Evolutionary conservation across 306 rosid genomes (phyloP).

Genomic region (Psophocarpus tetragonolobus): DNA sequence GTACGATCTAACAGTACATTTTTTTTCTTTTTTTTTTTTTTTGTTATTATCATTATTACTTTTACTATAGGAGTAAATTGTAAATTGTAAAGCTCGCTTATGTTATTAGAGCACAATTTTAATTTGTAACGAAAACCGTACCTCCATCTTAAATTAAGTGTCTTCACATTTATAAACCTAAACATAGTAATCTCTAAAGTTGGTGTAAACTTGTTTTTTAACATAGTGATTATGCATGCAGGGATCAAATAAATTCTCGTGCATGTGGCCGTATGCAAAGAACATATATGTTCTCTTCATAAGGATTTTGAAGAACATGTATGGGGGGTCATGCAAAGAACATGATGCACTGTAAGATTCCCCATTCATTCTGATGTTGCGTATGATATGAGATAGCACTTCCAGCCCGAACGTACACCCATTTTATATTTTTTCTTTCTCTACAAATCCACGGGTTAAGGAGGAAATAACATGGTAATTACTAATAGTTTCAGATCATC

Average conservation of each 20-base stretch:
- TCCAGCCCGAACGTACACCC: no score
- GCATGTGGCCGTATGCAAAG: background rate
- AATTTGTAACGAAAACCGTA: no score
- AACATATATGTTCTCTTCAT: slow-evolving; percentile 17
- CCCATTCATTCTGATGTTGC: background rate
- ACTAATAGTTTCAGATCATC: slow-evolving; percentile 3
- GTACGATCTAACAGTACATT: no score
- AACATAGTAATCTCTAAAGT: background rate
- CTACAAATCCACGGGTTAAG: background rate
- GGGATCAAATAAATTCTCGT: background rate
- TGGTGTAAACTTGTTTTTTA: background rate
- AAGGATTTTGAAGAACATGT: background rate
- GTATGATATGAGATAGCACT: background rate
- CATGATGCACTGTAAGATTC: background rate
- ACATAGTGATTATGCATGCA: background rate
- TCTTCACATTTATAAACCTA: background rate
- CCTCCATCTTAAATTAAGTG: background rate
- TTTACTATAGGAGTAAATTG: no score
- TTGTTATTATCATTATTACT: no score
- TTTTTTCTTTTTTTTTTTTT: no score
- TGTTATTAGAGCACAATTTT: no score
- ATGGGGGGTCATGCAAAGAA: background rate
- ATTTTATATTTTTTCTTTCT: background rate
- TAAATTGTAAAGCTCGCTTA: no score
- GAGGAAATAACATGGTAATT: background rate